Evolutionary conservation across 306 rosid genomes (phyloP).

Genomic region (Chamaecrista fasciculata): DNA sequence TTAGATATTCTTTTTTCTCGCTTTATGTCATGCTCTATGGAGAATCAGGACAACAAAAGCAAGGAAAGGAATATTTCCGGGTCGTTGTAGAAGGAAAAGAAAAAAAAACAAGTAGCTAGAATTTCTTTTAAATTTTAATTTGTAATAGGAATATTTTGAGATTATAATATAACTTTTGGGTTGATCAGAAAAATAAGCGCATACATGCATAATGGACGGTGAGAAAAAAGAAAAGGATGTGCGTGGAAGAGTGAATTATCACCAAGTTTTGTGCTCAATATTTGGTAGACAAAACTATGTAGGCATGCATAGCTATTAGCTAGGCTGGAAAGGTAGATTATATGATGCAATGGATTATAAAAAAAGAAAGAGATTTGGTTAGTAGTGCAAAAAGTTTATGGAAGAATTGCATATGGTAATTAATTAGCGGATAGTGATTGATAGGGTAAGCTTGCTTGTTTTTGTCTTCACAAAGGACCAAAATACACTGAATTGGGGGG

Average conservation of each 20-base stretch:
- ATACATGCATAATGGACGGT: not conserved
- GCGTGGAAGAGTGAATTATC: not conserved
- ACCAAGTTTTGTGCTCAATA: conserved; percentile 19
- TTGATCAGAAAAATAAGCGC: not conserved
- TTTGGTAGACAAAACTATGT: not conserved
- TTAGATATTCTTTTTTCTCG: not conserved
- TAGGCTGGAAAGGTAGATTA: not conserved
- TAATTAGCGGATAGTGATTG: not conserved
- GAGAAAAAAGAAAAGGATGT: not conserved
- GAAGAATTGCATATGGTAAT: not conserved
- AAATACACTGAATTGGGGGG: not conserved
- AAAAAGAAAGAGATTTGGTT: not conserved
- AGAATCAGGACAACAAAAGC: not conserved
- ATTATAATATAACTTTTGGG: not conserved
- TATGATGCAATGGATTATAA: conserved; percentile 2
- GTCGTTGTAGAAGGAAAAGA: too few species aligned
- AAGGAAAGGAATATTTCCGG: not conserved
- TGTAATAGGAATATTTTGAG: too few species aligned
- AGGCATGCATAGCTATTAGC: not conserved
- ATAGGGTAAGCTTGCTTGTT: not conserved
- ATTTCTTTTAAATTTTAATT: too few species aligned
- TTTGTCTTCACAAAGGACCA: not conserved
- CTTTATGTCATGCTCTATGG: not conserved
- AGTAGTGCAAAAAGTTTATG: not conserved
- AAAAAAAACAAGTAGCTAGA: too few species aligned